Evolutionary conservation across 2,329 filamentous ascomycete species (phyloP), one percentile per base, ranked within the genome.

Genomic region (Scedosporium aurantiacum): DNA sequence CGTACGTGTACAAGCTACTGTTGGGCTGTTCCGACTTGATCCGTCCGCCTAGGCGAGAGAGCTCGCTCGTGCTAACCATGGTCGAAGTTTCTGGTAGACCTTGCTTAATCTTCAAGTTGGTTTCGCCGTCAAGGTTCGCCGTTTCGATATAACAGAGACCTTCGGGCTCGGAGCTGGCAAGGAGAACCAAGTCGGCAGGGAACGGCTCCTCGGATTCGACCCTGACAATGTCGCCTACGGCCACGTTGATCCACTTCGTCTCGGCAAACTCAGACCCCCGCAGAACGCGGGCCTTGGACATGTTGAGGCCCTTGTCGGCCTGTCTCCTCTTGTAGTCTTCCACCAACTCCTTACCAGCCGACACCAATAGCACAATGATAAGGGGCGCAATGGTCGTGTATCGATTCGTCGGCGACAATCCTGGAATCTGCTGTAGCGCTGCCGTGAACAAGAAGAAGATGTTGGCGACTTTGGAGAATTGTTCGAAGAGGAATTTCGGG

Each of bases 401-500:
- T 74, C 82, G 84, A 76, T 97, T 97, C 8, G 94, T 99, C 6
- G 95, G 94, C 40, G 92, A 96, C 64, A 99, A 87, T 66, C 89
- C 87, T 23, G 94, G 94, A 64, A 99, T 96, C 73, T 99, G 94
- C 77, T 99, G 94, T 55, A 99, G 78, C 47, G 85, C 87, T 16
- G 94, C 92, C 43, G 94, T 99, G 74, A 99, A 97, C 72, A 99
- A 83, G 88, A 99, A 99, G 80, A 99, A 99, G 70, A 99, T 76
- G 76, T 99, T 99, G 79, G 94, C 94, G 75, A 97, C 96, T 79
- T 97, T 99, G 64, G 92, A 97, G 76, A 99, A 99, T 73, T 99
- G 94, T 74, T 99, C 94, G 73, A 93, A 91, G 62, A 99, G 80
- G 75, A 99, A 99, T 75, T 99, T 99, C 58, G 94, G 94, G 18